A percentile compares a stretch with the other conserved stretches of the same genome.
phyloP scores from a whole-genome alignment of 768 basidiomycete species.

The Tubosaeta sp. region DNA sequence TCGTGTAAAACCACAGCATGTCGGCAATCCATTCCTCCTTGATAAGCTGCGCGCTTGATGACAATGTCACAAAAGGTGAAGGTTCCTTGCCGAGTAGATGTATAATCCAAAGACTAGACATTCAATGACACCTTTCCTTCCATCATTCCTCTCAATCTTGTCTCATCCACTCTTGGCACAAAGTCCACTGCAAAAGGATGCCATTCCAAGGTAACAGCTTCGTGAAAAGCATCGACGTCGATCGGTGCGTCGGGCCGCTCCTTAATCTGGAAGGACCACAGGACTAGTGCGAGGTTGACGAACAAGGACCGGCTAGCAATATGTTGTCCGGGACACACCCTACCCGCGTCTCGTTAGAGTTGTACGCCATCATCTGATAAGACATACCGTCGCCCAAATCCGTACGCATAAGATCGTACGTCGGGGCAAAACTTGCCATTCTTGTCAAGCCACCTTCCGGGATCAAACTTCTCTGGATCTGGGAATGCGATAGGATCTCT shows the following conservation, averaged over 20 bases:
- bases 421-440: background rate
- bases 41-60: too few species aligned
- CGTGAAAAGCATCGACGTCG: constrained; percentile 54
- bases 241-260: constrained; percentile 47
- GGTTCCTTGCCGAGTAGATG: background rate
- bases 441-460: constrained; percentile 2
- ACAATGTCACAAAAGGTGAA: too few species aligned
- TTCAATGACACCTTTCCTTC: background rate
- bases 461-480: constrained; percentile 12
- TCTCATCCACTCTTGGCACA: constrained; percentile 35
- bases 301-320: constrained; percentile 46
- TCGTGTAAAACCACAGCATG: too few species aligned
- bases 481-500: constrained; percentile 11
- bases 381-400: constrained; percentile 4
- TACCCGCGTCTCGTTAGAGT: constrained; percentile 6
- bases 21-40: too few species aligned
- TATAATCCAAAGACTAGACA: background rate
- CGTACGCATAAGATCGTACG: background rate
- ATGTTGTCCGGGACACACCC: constrained; percentile 59
- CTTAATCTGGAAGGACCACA: constrained; percentile 56
- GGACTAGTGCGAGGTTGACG: constrained; percentile 52
- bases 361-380: background rate
- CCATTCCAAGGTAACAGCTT: constrained; percentile 56
- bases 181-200: constrained; percentile 52
- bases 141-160: constrained; percentile 5